Conservation (phyloP, 768 basidiomycete species). For the Mycena sanguinolenta region DNA sequence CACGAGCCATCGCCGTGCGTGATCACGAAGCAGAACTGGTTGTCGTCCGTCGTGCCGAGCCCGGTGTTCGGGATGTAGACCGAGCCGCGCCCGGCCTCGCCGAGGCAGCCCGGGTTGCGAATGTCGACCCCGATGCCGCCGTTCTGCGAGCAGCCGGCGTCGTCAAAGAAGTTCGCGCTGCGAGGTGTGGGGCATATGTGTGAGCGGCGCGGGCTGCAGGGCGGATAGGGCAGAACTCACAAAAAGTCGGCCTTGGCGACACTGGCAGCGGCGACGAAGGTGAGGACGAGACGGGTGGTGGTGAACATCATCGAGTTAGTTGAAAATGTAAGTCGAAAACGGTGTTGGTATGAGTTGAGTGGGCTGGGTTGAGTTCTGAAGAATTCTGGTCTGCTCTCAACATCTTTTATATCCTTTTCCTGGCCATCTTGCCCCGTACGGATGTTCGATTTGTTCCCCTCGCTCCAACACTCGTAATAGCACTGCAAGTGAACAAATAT, state of each 20-base stretch:
- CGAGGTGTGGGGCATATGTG: background rate
- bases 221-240: conserved; percentile 12
- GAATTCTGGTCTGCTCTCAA: conserved; percentile 10
- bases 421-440: conserved; percentile 6
- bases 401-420: conserved; percentile 18
- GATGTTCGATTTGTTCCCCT: conserved; percentile 3
- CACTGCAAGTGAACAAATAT: conserved; percentile 9
- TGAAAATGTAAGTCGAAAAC: conserved; percentile 3
- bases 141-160: conserved; percentile 23
- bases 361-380: conserved; percentile 9
- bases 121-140: conserved; percentile 27
- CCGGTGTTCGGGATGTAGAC: conserved; percentile 22
- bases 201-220: conserved; percentile 5
- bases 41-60: conserved; percentile 22
- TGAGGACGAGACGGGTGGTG: conserved; percentile 17
- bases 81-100: conserved; percentile 23
- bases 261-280: conserved; percentile 20
- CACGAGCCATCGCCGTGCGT: conserved; percentile 22
- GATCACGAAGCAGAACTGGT: conserved; percentile 29
- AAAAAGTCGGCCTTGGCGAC: conserved; percentile 29
- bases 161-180: conserved; percentile 30
- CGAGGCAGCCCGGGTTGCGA: conserved; percentile 27
- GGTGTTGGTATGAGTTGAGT: conserved; percentile 10
- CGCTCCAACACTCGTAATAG: background rate
- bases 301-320: conserved; percentile 21